Conservation (phyloP, 2,329 filamentous ascomycete species). For the Immersiporthe knoxdaviesiana region DNA sequence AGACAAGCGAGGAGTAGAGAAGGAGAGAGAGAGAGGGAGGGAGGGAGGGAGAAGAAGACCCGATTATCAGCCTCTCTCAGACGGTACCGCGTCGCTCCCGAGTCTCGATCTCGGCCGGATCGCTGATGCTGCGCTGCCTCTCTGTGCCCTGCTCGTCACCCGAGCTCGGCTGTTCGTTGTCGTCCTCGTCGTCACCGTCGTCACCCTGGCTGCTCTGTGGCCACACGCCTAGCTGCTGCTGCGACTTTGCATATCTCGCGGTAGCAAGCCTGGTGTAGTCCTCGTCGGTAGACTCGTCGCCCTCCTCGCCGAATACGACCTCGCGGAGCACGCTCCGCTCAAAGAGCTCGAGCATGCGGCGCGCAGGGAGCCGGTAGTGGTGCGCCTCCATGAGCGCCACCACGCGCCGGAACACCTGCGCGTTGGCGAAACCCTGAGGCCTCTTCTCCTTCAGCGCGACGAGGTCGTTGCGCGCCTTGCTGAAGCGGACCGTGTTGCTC, state of each 20-base stretch:
- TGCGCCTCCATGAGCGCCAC: conserved; percentile 85
- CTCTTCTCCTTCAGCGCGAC: conserved; percentile 77
- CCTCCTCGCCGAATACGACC: conserved; percentile 80
- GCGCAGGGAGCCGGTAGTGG: conserved; percentile 83
- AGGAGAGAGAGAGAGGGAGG: too few species aligned
- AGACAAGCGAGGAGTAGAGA: not conserved
- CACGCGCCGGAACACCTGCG: conserved; percentile 80
- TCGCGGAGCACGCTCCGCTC: conserved; percentile 85
- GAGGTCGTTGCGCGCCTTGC: conserved; percentile 82
- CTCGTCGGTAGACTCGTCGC: conserved; percentile 40
- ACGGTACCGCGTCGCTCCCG: conserved; percentile 23
- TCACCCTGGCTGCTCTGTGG: conserved; percentile 24
- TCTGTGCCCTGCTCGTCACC: conserved; percentile 59
- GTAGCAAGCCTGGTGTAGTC: conserved; percentile 7
- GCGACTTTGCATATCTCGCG: conserved; percentile 23
- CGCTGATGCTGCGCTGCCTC: conserved; percentile 56
- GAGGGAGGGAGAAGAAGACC: too few species aligned
- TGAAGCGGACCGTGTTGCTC: conserved; percentile 90
- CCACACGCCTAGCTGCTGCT: not conserved
- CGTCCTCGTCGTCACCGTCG: conserved; percentile 25
- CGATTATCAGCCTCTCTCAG: not conserved
- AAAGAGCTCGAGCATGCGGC: conserved; percentile 90
- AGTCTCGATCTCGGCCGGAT: conserved; percentile 41
- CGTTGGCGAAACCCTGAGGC: conserved; percentile 73
- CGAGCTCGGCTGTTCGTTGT: conserved; percentile 60